Conservation (phyloP, 495 filamentous ascomycete genomes). For the Sphaerosporella brunnea region DNA sequence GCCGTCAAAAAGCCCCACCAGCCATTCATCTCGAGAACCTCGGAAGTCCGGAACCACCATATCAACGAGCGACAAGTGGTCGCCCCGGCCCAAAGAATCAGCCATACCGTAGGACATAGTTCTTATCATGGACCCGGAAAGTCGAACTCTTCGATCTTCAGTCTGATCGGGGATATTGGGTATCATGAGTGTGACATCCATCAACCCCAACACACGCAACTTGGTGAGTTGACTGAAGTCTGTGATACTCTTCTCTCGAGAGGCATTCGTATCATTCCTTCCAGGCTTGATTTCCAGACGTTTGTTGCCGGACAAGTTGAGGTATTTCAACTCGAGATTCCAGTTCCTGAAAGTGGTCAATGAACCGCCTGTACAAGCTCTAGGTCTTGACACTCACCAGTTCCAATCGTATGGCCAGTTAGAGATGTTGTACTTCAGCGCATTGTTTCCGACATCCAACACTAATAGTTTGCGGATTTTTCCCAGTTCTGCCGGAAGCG, state of each 20-base stretch:
- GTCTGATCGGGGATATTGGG: slow-evolving; percentile 85
- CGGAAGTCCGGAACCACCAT: slow-evolving; percentile 87
- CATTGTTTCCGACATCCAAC: slow-evolving; percentile 87
- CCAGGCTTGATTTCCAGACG: slow-evolving; percentile 90
- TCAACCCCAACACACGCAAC: slow-evolving; percentile 75
- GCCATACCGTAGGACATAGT: slow-evolving; percentile 91
- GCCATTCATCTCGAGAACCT: slow-evolving; percentile 73
- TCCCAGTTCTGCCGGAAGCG: slow-evolving; percentile 83
- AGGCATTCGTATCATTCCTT: slow-evolving; percentile 31
- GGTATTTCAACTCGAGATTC: slow-evolving; percentile 82
- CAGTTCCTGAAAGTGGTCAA: slow-evolving; percentile 46
- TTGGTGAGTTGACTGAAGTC: slow-evolving; percentile 80
- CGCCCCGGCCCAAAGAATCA: slow-evolving; percentile 79
- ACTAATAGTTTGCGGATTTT: slow-evolving; percentile 80
- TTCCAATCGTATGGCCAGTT: slow-evolving; percentile 99
- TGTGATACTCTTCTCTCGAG: slow-evolving; percentile 57
- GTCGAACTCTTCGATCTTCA: slow-evolving; percentile 86
- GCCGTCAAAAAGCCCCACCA: slow-evolving; percentile 90
- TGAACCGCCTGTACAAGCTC: neutral
- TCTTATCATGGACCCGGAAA: slow-evolving; percentile 81
- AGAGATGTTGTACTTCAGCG: slow-evolving; percentile 96
- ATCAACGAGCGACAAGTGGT: slow-evolving; percentile 94
- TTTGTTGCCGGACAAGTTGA: slow-evolving; percentile 95
- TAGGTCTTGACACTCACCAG: slow-evolving; percentile 37
- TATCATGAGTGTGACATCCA: slow-evolving; percentile 93